Base-by-base conservation (phyloP, 495 filamentous ascomycete species). In the Durotheca rogersii region DNA sequence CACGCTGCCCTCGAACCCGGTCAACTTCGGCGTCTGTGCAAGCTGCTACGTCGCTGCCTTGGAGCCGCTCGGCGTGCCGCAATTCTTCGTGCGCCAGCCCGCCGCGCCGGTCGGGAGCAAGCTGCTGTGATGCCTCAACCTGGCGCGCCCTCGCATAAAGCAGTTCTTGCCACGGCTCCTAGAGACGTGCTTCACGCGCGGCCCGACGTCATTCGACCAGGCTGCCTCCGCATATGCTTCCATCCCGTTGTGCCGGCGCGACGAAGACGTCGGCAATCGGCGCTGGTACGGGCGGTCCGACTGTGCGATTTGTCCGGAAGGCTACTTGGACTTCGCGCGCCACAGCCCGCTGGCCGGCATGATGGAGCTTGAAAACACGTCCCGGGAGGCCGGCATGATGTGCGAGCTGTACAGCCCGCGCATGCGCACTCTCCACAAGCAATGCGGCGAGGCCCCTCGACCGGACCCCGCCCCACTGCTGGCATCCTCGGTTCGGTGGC, bases 251-350 rank as follows among this genome's bases (percentile, higher is more conserved):
- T 72, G 67, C 47, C 47, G 47, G 6, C 65, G 60, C 12, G 53
- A 68, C 5, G 61, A 61, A 17, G 61, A 66, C 14, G 36, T 46
- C 19, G 41, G 53, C 39, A 57, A 60, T 12, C 58, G 41, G 30
- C 53, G 41, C 29, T 72, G 70, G 70, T 71, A 71, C 18, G 65
- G 70, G 4, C 65, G 61, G 44, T 50, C 51, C 23, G 66, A 70
- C 7, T 72, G 67, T 40, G 65, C 66, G 11, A 67, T 68, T 10
- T 73, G 70, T 43, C 54, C 68, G 6, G 67, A 69, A 39, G 72
- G 70, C 33, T 70, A 66, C 46, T 48, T 58, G 18, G 66, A 68
- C 12, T 67, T 65, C 23, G 65, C 68, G 7, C 58, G 51, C 6
- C 64, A 56, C 37, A 64, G 57, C n/a, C 40, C 52, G 0, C 41